Evolutionary conservation across 805 yeast species (phyloP).

Genomic region (Debaryomyces castellii): DNA sequence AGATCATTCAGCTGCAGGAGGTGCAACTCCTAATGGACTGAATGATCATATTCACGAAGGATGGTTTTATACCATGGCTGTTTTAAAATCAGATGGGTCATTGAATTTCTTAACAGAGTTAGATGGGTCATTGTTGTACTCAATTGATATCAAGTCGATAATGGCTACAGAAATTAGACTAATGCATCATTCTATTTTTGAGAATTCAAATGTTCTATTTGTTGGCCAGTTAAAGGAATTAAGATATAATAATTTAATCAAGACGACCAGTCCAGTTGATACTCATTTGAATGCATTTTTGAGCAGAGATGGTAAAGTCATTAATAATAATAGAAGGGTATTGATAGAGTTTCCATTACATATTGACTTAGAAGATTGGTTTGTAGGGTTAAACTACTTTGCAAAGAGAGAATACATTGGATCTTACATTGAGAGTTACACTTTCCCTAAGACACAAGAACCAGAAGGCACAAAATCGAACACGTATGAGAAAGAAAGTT

Average conservation of each 20-base stretch:
- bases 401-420: conserved; percentile 58
- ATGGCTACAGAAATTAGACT: conserved; percentile 62
- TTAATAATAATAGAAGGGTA: conserved; percentile 40
- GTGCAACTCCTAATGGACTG: conserved; percentile 7
- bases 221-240: conserved; percentile 57
- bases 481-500: conserved; percentile 28
- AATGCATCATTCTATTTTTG: conserved; percentile 61
- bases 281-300: conserved; percentile 26
- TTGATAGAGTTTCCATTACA: conserved; percentile 63
- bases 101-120: conserved; percentile 59
- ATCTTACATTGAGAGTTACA: conserved; percentile 11
- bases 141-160: conserved; percentile 53
- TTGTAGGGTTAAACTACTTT: conserved; percentile 63
- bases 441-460: background rate
- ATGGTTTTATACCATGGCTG: conserved; percentile 76
- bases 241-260: conserved; percentile 43
- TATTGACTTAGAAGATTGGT: conserved; percentile 76
- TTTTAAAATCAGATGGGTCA: conserved; percentile 60
- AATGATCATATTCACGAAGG: conserved; percentile 41
- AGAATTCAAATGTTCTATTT: conserved; percentile 56
- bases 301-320: conserved; percentile 30
- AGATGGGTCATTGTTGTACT: conserved; percentile 61
- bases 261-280: conserved; percentile 25
- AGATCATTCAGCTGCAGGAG: background rate
- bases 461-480: background rate